Percentiles rank a stretch among this genome's conserved stretches.
Conservation (phyloP, 2,329 filamentous ascomycete species). For the Dactylellina drechsleri region DNA sequence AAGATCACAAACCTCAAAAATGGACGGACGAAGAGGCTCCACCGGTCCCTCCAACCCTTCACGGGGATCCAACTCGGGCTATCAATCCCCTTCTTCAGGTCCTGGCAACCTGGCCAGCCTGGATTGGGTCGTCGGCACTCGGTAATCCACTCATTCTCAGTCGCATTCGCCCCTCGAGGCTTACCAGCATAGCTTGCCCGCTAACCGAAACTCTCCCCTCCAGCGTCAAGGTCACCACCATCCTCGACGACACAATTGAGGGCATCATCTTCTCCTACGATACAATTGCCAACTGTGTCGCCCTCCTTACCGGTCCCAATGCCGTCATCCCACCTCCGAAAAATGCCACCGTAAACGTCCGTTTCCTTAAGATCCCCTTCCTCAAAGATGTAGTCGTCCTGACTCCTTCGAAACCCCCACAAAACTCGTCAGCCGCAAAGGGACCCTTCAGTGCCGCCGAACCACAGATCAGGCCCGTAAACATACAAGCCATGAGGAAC, state of each 20-base stretch:
- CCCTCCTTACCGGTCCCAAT: slow-evolving; percentile 53
- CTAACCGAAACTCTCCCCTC: neutral
- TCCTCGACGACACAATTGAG: slow-evolving; percentile 58
- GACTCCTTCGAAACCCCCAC: slow-evolving; percentile 33
- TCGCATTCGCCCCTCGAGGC: neutral
- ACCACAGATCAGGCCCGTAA: slow-evolving; percentile 56
- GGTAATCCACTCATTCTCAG: slow-evolving; percentile 42
- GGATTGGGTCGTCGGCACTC: slow-evolving; percentile 58
- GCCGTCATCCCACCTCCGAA: slow-evolving; percentile 34
- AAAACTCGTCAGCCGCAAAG: slow-evolving; percentile 36
- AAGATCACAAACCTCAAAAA: slow-evolving; percentile 6
- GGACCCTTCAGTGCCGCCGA: slow-evolving; percentile 57
- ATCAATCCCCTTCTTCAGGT: slow-evolving; percentile 40
- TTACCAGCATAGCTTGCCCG: slow-evolving; percentile 3
- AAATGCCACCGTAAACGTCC: slow-evolving; percentile 54
- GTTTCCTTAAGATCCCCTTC: slow-evolving; percentile 58
- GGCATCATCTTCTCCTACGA: slow-evolving; percentile 59
- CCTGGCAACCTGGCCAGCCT: slow-evolving; percentile 55
- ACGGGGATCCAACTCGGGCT: slow-evolving; percentile 47
- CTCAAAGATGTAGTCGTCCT: slow-evolving; percentile 58
- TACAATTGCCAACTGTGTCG: slow-evolving; percentile 57
- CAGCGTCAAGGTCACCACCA: slow-evolving; percentile 57
- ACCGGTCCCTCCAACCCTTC: slow-evolving; percentile 54
- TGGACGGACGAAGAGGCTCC: slow-evolving; percentile 56
- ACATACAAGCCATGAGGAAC: slow-evolving; percentile 53